phyloP scores from a whole-genome alignment of 2,329 filamentous ascomycete species.

The Arachnomyces sp. region DNA sequence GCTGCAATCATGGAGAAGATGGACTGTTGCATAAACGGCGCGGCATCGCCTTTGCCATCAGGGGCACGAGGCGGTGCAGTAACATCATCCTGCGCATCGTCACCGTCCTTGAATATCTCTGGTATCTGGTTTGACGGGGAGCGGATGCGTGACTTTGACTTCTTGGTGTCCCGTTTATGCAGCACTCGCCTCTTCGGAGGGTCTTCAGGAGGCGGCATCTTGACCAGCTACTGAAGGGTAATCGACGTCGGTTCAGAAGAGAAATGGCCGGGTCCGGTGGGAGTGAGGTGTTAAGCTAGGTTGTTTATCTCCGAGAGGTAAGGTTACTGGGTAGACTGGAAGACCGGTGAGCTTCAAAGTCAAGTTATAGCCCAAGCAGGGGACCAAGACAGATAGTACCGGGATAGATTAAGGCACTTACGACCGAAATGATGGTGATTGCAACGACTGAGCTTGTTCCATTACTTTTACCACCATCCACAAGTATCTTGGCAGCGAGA shows the following conservation, averaged over 20 bases:
- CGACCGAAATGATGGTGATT: no score
- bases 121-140: conserved; percentile 47
- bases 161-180: conserved; percentile 36
- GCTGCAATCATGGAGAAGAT: conserved; percentile 89
- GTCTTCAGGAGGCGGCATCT: conserved; percentile 33
- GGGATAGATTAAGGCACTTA: no score
- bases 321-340: no score
- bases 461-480: no score
- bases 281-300: no score
- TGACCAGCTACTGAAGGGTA: conserved; percentile 1
- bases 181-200: conserved; percentile 34
- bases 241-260: not conserved
- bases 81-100: conserved; percentile 55
- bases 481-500: no score
- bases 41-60: conserved; percentile 33
- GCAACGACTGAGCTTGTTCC: no score
- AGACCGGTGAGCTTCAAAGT: no score
- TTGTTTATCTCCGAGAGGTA: no score
- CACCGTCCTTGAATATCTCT: conserved; percentile 50
- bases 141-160: conserved; percentile 34
- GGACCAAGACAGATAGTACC: no score
- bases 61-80: conserved; percentile 44
- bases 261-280: no score
- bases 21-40: conserved; percentile 79
- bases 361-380: no score